phyloP scores from a whole-genome alignment of 148 eudicot genomes.

The Simmondsia chinensis region DNA sequence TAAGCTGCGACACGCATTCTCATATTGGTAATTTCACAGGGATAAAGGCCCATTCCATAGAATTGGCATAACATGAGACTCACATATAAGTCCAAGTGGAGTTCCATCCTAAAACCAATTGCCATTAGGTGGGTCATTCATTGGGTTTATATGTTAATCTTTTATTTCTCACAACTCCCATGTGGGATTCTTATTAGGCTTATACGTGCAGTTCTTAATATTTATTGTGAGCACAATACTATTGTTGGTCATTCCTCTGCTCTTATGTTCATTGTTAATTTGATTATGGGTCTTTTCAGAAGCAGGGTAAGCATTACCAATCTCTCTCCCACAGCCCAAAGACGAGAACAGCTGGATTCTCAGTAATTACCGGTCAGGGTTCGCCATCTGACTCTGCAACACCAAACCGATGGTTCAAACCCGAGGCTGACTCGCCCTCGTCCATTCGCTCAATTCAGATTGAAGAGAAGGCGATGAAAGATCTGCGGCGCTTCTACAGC shows the following conservation, averaged over 20 bases:
- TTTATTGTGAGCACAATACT: too few species aligned
- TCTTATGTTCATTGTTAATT: not conserved
- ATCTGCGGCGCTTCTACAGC: conserved; percentile 85
- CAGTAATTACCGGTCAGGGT: conserved; percentile 52
- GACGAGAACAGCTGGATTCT: conserved; percentile 71
- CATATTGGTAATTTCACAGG: too few species aligned
- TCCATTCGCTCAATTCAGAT: conserved; percentile 88
- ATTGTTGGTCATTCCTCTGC: not conserved
- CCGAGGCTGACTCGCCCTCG: conserved; percentile 70
- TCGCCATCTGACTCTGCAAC: conserved; percentile 74
- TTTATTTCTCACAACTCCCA: too few species aligned
- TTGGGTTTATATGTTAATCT: too few species aligned
- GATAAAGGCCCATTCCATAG: too few species aligned
- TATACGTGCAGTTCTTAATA: too few species aligned
- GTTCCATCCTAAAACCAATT: too few species aligned
- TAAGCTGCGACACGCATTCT: too few species aligned
- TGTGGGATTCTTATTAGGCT: too few species aligned
- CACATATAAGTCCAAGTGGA: too few species aligned
- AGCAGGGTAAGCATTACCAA: conserved; percentile 51
- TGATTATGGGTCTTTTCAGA: not conserved
- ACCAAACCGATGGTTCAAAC: conserved; percentile 80
- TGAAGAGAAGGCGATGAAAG: conserved; percentile 94
- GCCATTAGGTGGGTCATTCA: too few species aligned
- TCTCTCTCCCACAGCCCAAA: conserved; percentile 67
- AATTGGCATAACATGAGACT: too few species aligned